phyloP scores from a whole-genome alignment of 495 filamentous ascomycete species.

The Penicillium bovifimosum region DNA sequence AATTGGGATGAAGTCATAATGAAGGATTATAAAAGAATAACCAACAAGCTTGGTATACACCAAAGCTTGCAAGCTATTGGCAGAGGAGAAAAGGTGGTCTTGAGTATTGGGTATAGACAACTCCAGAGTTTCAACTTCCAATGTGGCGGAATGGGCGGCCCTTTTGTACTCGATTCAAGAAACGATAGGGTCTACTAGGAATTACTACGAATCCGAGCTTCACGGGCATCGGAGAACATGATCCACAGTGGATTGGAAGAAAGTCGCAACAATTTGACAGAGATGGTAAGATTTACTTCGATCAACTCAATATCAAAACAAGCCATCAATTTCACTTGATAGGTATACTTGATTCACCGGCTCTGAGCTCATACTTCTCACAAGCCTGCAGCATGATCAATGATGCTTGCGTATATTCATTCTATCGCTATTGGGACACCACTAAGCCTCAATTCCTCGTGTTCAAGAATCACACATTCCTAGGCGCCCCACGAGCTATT shows the following conservation, averaged over 20 bases:
- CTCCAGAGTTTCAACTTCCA: no score
- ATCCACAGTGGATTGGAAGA: constrained; percentile 25
- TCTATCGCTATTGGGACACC: background rate
- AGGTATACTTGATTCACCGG: no score
- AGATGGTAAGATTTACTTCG: constrained; percentile 11
- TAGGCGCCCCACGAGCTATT: background rate
- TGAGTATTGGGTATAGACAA: no score
- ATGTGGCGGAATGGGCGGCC: no score
- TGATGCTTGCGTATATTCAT: background rate
- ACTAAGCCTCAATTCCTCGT: background rate
- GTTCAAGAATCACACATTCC: background rate
- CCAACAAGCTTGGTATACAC: constrained; percentile 2
- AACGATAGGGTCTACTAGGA: constrained; percentile 11
- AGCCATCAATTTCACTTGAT: constrained; percentile 2
- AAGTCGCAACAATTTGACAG: constrained; percentile 15
- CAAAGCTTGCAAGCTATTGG: no score
- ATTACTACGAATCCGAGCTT: constrained; percentile 9
- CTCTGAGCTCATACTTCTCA: background rate
- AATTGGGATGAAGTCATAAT: constrained; percentile 10
- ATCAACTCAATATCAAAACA: constrained; percentile 11
- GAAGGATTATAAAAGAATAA: background rate
- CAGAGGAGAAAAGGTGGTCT: no score
- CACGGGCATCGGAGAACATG: constrained; percentile 17
- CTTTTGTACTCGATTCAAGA: constrained; percentile 16
- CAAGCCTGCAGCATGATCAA: background rate